Conservation (phyloP, 2,329 filamentous ascomycete genomes). For the Penicillium polonicum region DNA sequence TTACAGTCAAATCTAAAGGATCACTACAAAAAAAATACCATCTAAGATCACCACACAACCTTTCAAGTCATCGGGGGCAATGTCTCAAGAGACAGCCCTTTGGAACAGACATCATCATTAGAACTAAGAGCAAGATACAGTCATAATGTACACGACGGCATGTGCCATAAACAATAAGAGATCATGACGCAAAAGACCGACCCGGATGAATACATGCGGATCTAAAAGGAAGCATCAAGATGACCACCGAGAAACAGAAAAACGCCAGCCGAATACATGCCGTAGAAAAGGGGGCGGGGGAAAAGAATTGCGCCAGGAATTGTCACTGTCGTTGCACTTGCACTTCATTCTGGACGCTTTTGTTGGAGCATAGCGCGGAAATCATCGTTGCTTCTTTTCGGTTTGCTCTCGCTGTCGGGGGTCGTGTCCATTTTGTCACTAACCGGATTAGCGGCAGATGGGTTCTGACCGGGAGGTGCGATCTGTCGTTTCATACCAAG, state of each 20-base stretch:
- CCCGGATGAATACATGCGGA: conserved; percentile 10
- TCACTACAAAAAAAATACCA: neutral
- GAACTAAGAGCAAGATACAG: conserved; percentile 22
- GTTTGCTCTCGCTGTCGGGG: conserved; percentile 31
- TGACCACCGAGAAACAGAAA: conserved; percentile 12
- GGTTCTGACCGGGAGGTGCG: conserved; percentile 12
- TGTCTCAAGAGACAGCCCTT: conserved; percentile 11
- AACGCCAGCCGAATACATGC: conserved; percentile 31
- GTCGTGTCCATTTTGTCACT: conserved; percentile 27
- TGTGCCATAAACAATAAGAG: conserved; percentile 14
- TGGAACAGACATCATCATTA: conserved; percentile 27
- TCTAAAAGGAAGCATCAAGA: conserved; percentile 12
- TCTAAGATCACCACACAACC: neutral
- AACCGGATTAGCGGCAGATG: neutral
- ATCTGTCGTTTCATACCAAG: conserved; percentile 50
- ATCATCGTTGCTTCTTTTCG: conserved; percentile 57
- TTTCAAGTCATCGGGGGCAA: conserved; percentile 7
- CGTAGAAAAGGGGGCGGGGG: conserved; percentile 22
- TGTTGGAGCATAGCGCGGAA: conserved; percentile 56
- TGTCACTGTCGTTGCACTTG: conserved; percentile 21
- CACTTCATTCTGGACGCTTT: conserved; percentile 31
- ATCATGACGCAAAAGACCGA: conserved; percentile 9
- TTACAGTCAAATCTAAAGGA: neutral
- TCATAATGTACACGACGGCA: conserved; percentile 27
- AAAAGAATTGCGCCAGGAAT: conserved; percentile 19